Percentiles rank a stretch among this genome's conserved stretches.
Evolutionary conservation across 768 basidiomycete species (phyloP).

Genomic region (Pisolithus microcarpus): DNA sequence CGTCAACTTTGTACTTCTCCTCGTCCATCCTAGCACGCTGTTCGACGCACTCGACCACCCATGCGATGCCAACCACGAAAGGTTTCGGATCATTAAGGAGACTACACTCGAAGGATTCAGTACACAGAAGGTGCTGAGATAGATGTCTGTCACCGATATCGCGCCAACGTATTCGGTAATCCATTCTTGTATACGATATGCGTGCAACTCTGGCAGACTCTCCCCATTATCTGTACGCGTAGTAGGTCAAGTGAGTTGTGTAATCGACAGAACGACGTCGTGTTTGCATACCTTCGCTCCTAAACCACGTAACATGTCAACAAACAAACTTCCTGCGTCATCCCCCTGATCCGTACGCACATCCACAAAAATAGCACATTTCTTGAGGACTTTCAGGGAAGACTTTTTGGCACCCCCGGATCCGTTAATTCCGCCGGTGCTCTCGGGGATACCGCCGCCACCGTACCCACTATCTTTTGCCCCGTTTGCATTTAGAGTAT

Average conservation of each 20-base stretch:
- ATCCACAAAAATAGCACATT: conserved; percentile 80
- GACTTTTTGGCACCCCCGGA: conserved; percentile 23
- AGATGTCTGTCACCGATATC: conserved; percentile 49
- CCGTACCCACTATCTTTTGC: conserved; percentile 14
- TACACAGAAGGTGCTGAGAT: not conserved
- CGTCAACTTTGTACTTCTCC: conserved; percentile 53
- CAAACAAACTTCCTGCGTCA: conserved; percentile 73
- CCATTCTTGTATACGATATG: conserved; percentile 87
- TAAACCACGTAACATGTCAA: conserved; percentile 71
- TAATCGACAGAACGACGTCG: not conserved
- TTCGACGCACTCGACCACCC: conserved; percentile 86
- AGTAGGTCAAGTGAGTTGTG: not conserved
- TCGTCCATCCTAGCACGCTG: conserved; percentile 59
- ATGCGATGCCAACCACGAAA: conserved; percentile 72
- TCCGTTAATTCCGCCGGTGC: conserved; percentile 15
- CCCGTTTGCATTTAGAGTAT: conserved; percentile 10
- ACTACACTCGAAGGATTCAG: conserved; percentile 25
- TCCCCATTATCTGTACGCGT: conserved; percentile 44
- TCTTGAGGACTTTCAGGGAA: conserved; percentile 51
- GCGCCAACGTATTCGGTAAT: conserved; percentile 60
- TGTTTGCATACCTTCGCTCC: conserved; percentile 64
- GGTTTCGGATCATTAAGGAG: conserved; percentile 63
- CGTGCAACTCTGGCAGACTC: conserved; percentile 68
- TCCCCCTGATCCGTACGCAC: conserved; percentile 69
- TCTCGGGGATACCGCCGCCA: conserved; percentile 7